Base-by-base conservation (phyloP, 345 rosid genomes). In the Populus euphratica region DNA sequence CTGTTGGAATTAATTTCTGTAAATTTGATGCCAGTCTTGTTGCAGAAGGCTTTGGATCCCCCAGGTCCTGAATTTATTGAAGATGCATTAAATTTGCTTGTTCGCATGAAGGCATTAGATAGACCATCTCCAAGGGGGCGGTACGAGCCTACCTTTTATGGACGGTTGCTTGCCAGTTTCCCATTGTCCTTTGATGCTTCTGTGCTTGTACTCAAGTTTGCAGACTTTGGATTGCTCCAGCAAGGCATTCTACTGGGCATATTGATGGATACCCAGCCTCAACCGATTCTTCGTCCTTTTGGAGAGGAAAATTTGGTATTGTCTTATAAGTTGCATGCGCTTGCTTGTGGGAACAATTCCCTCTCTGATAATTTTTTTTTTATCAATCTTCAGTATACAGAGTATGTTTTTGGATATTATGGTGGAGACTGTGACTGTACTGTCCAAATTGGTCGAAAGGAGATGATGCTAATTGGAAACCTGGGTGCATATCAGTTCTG, bases 31-130 rank as follows among this genome's bases (percentile, higher is more conserved):
- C 77, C 81, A 93, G 97, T 70, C 73, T 80, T 95, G 87, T 83
- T 91, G 89, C 94, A 87, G 90, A 95, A 93, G 87, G 90, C 91
- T 81, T 74, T 95, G 90, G 98, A 93, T 87, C 89, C 94, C 66
- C 99, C 99, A n/a, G 75, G 79, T 76, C 83, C 92, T 41, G 87
- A 84, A 69, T 90, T 93, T 79, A 81, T 93, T 82, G 91, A 88
- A 78, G 96, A 92, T 75, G 98, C 99, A 74, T 78, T 93, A 75
- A 79, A 80, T 81, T 76, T 91, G 86, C 93, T 95, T 67, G 76
- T 88, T 78, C 86, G 84, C 64, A 83, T 87, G 76, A 80, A 78
- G 16, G 97, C 97, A 81, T 63, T 95, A 75, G 82, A 78, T 70
- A 89, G 82, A 84, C 69, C 77, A 73, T 86, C 90, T 71, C 43